These are phyloP conservation scores for Fraxinus sp. DNA, from an alignment of 305 asterid genomes.

Conservation along the genomic window DNA sequence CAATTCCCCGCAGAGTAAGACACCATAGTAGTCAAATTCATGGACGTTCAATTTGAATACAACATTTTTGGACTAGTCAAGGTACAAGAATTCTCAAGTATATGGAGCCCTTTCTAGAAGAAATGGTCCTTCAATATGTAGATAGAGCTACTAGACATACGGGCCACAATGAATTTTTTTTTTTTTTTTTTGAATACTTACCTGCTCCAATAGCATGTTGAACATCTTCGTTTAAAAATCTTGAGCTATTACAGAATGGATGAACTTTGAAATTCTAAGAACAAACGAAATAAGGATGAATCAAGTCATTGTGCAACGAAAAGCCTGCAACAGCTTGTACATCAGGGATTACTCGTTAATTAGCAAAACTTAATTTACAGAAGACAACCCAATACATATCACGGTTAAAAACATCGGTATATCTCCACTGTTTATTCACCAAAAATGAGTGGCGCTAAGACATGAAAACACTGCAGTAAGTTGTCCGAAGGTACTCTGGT, in stretches of 20 bases:
- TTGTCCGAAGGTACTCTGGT: not conserved
- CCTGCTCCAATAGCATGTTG: not conserved
- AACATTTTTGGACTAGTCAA: not conserved
- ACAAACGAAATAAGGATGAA: not conserved
- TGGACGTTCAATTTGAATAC: not conserved
- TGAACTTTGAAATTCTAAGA: not conserved
- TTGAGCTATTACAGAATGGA: not conserved
- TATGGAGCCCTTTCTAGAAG: not conserved
- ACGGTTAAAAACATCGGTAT: not conserved
- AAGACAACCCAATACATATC: not conserved
- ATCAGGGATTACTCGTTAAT: not conserved
- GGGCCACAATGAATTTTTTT: too few relatives aligned
- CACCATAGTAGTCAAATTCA: not conserved
- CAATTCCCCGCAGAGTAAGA: slow-evolving; percentile 12
- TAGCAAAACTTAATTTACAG: not conserved
- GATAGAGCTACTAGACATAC: not conserved
- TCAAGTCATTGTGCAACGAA: not conserved
- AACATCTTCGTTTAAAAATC: not conserved
- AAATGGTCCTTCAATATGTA: not conserved
- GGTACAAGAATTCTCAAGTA: not conserved
- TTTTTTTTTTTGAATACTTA: too few relatives aligned
- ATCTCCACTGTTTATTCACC: too few relatives aligned
- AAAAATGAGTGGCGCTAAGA: not conserved
- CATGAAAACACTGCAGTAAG: not conserved
- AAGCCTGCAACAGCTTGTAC: not conserved